phyloP scores from a whole-genome alignment of 352 stramenopile genomes.

The Phytophthora fragariaefolia region DNA sequence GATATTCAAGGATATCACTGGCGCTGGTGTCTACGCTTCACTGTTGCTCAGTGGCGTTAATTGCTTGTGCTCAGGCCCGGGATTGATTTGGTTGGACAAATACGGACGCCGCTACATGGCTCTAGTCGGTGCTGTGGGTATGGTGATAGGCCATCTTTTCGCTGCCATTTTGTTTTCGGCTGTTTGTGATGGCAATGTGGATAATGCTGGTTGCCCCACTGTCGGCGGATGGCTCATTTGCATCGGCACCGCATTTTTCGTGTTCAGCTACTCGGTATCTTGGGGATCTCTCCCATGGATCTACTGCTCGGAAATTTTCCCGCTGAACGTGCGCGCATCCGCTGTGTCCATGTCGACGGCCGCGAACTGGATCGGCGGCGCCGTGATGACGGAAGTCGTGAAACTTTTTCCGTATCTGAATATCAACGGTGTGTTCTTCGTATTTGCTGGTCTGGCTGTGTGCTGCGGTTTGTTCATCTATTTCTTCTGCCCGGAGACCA shows the following conservation, averaged over 20 bases:
- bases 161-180: slow-evolving; percentile 43
- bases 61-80: slow-evolving; percentile 37
- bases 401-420: slow-evolving; percentile 42
- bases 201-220: slow-evolving; percentile 36
- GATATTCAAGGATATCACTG: slow-evolving; percentile 44
- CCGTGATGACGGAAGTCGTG: slow-evolving; percentile 44
- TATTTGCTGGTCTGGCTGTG: slow-evolving; percentile 31
- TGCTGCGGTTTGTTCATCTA: slow-evolving; percentile 35
- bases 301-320: slow-evolving; percentile 68
- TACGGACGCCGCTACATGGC: slow-evolving; percentile 45
- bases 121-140: slow-evolving; percentile 44
- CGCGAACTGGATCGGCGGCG: slow-evolving; percentile 52
- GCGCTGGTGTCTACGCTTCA: slow-evolving; percentile 34
- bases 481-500: slow-evolving; percentile 40
- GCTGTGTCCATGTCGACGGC: slow-evolving; percentile 51
- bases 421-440: slow-evolving; percentile 41
- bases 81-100: slow-evolving; percentile 45
- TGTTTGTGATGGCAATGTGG: slow-evolving; percentile 35
- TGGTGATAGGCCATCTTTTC: slow-evolving; percentile 50
- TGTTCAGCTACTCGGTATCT: slow-evolving; percentile 42
- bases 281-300: slow-evolving; percentile 52
- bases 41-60: slow-evolving; percentile 41
- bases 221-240: slow-evolving; percentile 51
- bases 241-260: slow-evolving; percentile 44
- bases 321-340: slow-evolving; percentile 55